Evolutionary conservation across 352 stramenopile genomes (phyloP).

Genomic region (Phytophthora pistaciae): DNA sequence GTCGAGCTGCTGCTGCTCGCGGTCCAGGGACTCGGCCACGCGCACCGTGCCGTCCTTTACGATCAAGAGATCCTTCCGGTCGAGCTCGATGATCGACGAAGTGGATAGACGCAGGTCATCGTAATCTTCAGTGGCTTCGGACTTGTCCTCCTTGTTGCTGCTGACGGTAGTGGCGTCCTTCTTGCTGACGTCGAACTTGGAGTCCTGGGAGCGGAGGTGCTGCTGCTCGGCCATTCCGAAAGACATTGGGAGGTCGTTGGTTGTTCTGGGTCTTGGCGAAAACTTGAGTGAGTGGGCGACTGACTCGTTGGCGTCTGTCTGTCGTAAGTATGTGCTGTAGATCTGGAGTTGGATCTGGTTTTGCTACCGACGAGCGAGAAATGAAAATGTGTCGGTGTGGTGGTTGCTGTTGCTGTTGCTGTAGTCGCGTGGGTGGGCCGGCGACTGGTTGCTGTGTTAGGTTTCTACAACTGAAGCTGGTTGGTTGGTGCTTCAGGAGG

Average conservation of each 20-base stretch:
- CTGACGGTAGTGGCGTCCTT: conserved; percentile 18
- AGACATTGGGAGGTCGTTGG: conserved; percentile 24
- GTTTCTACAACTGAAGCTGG: conserved; percentile 25
- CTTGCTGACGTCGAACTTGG: conserved; percentile 11
- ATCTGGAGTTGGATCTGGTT: conserved; percentile 25
- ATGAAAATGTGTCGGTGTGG: conserved; percentile 7
- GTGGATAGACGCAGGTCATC: conserved; percentile 40
- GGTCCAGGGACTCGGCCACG: conserved; percentile 65
- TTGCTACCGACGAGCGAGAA: conserved; percentile 27
- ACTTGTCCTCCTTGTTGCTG: conserved; percentile 20
- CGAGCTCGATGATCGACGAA: conserved; percentile 55
- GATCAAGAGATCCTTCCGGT: conserved; percentile 79
- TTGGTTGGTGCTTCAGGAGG: conserved; percentile 14
- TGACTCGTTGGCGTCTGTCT: conserved; percentile 30
- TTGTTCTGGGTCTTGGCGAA: conserved; percentile 14
- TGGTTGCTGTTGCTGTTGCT: not conserved
- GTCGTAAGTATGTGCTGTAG: conserved; percentile 18
- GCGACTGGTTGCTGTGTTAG: conserved; percentile 16
- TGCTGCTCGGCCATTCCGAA: conserved; percentile 41
- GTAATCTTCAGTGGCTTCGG: conserved; percentile 9
- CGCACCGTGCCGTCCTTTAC: conserved; percentile 78
- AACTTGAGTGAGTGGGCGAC: conserved; percentile 10
- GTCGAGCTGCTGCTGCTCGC: conserved; percentile 59
- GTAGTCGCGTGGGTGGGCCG: conserved; percentile 9
- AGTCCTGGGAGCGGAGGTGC: conserved; percentile 23